These are phyloP conservation scores for Candida piceae DNA, from an alignment of 805 yeast species.

Conservation along the genomic window DNA sequence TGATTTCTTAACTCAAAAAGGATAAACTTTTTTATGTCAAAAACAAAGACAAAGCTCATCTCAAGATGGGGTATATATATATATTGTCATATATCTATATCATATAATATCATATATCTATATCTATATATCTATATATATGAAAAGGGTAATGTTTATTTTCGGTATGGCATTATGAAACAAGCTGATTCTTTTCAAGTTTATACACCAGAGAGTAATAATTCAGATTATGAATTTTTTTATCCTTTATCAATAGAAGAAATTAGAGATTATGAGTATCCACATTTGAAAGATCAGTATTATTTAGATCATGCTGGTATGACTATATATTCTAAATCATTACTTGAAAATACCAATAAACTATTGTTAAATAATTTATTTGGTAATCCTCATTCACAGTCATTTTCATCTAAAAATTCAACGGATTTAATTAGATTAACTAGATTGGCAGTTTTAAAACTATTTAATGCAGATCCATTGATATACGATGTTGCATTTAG, in stretches of 20 bases:
- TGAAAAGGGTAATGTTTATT: too few relatives aligned
- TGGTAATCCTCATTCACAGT: slow-evolving; percentile 41
- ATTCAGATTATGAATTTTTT: background rate
- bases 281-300: slow-evolving; percentile 18
- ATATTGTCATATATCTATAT: too few relatives aligned
- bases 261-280: slow-evolving; percentile 20
- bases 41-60: too few relatives aligned
- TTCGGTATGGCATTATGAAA: too few relatives aligned
- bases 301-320: slow-evolving; percentile 44
- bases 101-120: too few relatives aligned
- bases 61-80: too few relatives aligned
- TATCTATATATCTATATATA: too few relatives aligned
- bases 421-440: slow-evolving; percentile 22
- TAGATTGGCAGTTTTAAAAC: slow-evolving; percentile 26
- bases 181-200: too few relatives aligned
- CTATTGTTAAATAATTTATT: slow-evolving; percentile 19
- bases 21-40: too few relatives aligned
- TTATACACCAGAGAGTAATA: background rate
- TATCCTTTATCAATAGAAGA: slow-evolving; percentile 9
- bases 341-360: slow-evolving; percentile 23
- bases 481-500: slow-evolving; percentile 37
- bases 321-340: slow-evolving; percentile 29
- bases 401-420: slow-evolving; percentile 29
- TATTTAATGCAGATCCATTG: slow-evolving; percentile 32
- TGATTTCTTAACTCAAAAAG: too few relatives aligned